A percentile compares a stretch with the other conserved stretches of the same genome.
These are phyloP conservation scores for Tylopilus felleus DNA, from an alignment of 768 basidiomycete species.

Conservation along the genomic window DNA sequence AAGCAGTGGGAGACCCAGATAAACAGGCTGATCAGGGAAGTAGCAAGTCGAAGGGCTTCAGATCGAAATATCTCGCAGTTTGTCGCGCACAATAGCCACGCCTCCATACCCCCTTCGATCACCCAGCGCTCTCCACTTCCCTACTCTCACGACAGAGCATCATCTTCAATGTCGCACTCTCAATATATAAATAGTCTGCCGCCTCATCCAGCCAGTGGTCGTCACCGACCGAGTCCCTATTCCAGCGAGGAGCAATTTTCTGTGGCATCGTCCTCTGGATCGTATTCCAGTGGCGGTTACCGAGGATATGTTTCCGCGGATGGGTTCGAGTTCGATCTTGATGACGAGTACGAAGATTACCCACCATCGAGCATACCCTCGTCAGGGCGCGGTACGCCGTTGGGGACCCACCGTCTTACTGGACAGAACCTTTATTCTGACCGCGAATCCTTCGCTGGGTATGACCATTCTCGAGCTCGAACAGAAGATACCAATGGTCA, in stretches of 20 bases:
- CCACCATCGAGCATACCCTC: slow-evolving; percentile 44
- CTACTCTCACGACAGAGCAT: slow-evolving; percentile 35
- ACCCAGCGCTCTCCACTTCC: slow-evolving; percentile 35
- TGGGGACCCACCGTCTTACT: slow-evolving; percentile 55
- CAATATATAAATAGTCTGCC: slow-evolving; percentile 32
- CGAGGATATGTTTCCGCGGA: slow-evolving; percentile 52
- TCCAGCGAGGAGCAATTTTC: slow-evolving; percentile 39
- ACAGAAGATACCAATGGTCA: slow-evolving; percentile 67
- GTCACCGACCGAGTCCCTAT: slow-evolving; percentile 35
- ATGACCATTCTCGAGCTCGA: slow-evolving; percentile 60
- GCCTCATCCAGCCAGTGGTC: slow-evolving; percentile 34
- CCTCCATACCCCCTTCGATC: slow-evolving; percentile 36
- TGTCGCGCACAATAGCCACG: slow-evolving; percentile 38
- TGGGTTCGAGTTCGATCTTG: slow-evolving; percentile 70
- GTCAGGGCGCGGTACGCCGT: slow-evolving; percentile 74
- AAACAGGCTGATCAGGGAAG: slow-evolving; percentile 79
- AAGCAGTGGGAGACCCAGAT: slow-evolving; percentile 90
- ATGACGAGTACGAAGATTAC: slow-evolving; percentile 79
- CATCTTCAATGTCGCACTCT: slow-evolving; percentile 33
- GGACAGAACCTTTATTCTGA: slow-evolving; percentile 59
- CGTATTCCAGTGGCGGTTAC: slow-evolving; percentile 22
- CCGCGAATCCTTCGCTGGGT: slow-evolving; percentile 44
- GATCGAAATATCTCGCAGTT: slow-evolving; percentile 62
- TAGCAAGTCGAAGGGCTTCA: slow-evolving; percentile 64
- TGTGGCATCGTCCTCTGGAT: slow-evolving; percentile 29